Evolutionary conservation across 2,329 filamentous ascomycete species (phyloP), one percentile per base, ranked within the genome.

Genomic region (Seiridium unicorne): DNA sequence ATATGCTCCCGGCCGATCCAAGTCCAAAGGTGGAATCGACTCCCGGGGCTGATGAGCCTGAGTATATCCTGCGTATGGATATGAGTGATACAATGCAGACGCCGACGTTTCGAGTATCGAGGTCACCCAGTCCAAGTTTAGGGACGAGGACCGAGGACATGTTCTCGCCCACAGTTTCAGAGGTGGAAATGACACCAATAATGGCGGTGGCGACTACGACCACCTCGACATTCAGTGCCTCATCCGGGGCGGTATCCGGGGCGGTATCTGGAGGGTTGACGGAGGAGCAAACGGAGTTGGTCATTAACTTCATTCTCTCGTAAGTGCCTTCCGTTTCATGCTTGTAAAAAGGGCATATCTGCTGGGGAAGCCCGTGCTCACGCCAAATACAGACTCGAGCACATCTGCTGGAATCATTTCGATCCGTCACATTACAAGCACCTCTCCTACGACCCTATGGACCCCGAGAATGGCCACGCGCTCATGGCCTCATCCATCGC

Each of bases 261-360:
- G 61, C 61, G 67, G 10, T 70, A 69, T 51, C 69, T 75, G 60
- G 75, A 72, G 4, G 68, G 70, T 49, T 58, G 44, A 58, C 32
- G 31, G 40, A 49, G 1, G 69, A 71, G 3, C 75, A 83, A 65
- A 80, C 78, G 38, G 76, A 79, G 47, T 71, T 73, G 48, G 80
- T 75, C 18, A 76, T 84, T 63, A 84, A 84, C 69, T 83, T 84
- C 57, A 82, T 84, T 60, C 72, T 84, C 31, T 77, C 79, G 81
- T 84, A 73, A 64, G 79, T 58, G 6, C 8, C 3, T 18, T n/a
- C 31, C 26, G 18, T 46, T 55, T 35, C 18, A 9, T 42, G 47
- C 51, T 26, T 31, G 5, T 3, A 3, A 8, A 4, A 18, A n/a
- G 18, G 18, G 18, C 18, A 26, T 55, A n/a, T 44, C 9, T 18